phyloP scores from a whole-genome alignment of 805 yeast genomes.

The Monosporozyma unispora region DNA sequence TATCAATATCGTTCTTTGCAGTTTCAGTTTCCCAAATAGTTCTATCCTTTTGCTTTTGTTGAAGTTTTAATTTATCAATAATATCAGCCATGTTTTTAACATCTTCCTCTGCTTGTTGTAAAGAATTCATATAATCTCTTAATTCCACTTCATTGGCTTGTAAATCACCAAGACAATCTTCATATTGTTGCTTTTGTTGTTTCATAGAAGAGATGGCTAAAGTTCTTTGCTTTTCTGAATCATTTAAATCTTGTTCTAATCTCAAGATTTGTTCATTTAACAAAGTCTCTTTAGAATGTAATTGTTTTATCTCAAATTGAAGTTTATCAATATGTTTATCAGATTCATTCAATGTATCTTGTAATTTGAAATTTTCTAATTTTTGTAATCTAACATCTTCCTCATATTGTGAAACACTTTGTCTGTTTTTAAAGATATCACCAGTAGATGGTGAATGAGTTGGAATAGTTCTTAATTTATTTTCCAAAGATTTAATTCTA shows the following conservation, averaged over 20 bases:
- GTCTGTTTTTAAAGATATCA: conserved; percentile 23
- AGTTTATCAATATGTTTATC: conserved; percentile 36
- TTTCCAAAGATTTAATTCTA: conserved; percentile 35
- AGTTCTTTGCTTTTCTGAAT: conserved; percentile 44
- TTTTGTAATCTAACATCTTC: conserved; percentile 25
- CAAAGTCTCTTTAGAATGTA: conserved; percentile 30
- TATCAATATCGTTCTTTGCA: conserved; percentile 43
- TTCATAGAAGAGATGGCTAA: conserved; percentile 48
- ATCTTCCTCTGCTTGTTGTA: conserved; percentile 45
- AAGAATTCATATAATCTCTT: conserved; percentile 39
- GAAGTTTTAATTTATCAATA: conserved; percentile 43
- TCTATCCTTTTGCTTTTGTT: conserved; percentile 45
- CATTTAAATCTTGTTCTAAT: conserved; percentile 48
- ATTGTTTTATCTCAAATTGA: conserved; percentile 36
- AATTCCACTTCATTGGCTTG: conserved; percentile 72
- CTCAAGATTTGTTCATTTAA: conserved; percentile 35
- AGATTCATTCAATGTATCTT: conserved; percentile 41
- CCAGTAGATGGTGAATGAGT: conserved; percentile 22
- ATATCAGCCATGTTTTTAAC: conserved; percentile 44
- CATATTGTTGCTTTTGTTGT: conserved; percentile 62
- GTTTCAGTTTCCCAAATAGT: conserved; percentile 45
- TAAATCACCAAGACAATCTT: conserved; percentile 60
- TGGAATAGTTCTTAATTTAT: conserved; percentile 22
- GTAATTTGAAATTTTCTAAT: conserved; percentile 36
- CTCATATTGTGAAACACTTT: conserved; percentile 24